These are phyloP conservation scores for Colletotrichum viniferum DNA, from an alignment of 2,329 filamentous ascomycete genomes.

Conservation along the genomic window DNA sequence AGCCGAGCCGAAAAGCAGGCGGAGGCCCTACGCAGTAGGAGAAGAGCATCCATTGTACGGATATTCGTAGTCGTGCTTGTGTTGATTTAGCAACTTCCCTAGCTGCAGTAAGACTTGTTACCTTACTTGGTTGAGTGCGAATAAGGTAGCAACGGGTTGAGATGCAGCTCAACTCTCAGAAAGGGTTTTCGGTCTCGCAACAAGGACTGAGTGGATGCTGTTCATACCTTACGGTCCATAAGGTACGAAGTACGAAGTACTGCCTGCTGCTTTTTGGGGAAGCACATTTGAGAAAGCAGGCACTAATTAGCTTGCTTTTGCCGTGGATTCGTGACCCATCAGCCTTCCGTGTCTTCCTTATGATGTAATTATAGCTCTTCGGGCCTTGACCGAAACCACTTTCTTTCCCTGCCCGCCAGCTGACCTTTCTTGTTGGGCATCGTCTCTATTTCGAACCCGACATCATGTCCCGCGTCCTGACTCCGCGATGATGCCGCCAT, in stretches of 20 bases:
- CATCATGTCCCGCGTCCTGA: background rate
- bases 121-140: background rate
- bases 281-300: background rate
- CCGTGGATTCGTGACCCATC: background rate
- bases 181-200: background rate
- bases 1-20: constrained; percentile 14
- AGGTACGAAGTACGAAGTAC: background rate
- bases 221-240: background rate
- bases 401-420: background rate
- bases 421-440: background rate
- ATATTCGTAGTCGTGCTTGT: background rate
- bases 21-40: background rate
- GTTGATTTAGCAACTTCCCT: background rate
- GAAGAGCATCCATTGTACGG: background rate
- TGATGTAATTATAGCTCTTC: constrained; percentile 18
- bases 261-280: background rate
- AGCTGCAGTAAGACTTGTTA: background rate
- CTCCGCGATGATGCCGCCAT: background rate
- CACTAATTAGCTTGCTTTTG: background rate
- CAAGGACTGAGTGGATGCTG: background rate
- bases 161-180: background rate
- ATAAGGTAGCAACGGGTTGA: background rate
- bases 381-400: constrained; percentile 16
- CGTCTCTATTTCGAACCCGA: background rate
- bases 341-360: background rate